Evolutionary conservation across 768 basidiomycete species (phyloP).

Genomic region (Hypsizygus marmoreus): DNA sequence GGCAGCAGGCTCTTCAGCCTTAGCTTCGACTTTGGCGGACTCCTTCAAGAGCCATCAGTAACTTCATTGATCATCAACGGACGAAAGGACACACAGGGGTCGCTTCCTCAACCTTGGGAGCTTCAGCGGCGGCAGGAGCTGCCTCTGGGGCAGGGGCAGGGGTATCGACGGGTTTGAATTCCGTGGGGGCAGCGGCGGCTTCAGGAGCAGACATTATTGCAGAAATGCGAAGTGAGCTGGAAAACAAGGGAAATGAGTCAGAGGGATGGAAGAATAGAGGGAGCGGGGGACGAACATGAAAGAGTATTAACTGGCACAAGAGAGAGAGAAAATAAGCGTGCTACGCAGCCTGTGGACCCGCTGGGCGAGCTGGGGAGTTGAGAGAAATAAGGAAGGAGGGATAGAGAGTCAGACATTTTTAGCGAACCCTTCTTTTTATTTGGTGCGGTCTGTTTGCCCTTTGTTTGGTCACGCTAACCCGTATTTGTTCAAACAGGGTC

Average conservation of each 20-base stretch:
- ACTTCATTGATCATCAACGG: not conserved
- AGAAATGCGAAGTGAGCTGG: conserved; percentile 59
- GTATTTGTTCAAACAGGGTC: conserved; percentile 36
- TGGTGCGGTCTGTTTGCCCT: conserved; percentile 41
- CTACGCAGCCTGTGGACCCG: conserved; percentile 55
- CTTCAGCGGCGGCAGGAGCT: conserved; percentile 58
- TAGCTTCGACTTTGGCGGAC: conserved; percentile 44
- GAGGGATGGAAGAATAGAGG: conserved; percentile 12
- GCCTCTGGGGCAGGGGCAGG: conserved; percentile 35
- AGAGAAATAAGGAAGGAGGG: conserved; percentile 64
- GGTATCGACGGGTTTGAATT: conserved; percentile 51
- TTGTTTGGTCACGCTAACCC: conserved; percentile 43
- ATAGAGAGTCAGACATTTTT: conserved; percentile 42
- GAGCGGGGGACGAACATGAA: conserved; percentile 41
- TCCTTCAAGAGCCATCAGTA: conserved; percentile 12
- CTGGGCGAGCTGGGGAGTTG: conserved; percentile 36
- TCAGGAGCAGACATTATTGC: conserved; percentile 86
- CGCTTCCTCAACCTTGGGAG: conserved; percentile 40
- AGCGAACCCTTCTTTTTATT: conserved; percentile 45
- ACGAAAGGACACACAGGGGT: conserved; percentile 21
- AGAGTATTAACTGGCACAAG: conserved; percentile 58
- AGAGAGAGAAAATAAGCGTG: conserved; percentile 61
- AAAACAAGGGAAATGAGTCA: conserved; percentile 18
- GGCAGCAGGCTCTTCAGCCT: conserved; percentile 27
- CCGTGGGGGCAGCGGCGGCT: conserved; percentile 51